Percentiles rank a stretch among this genome's conserved stretches.
These are phyloP conservation scores for Somion occarium DNA, from an alignment of 1,284 basidiomycete genomes.

Conservation along the genomic window DNA sequence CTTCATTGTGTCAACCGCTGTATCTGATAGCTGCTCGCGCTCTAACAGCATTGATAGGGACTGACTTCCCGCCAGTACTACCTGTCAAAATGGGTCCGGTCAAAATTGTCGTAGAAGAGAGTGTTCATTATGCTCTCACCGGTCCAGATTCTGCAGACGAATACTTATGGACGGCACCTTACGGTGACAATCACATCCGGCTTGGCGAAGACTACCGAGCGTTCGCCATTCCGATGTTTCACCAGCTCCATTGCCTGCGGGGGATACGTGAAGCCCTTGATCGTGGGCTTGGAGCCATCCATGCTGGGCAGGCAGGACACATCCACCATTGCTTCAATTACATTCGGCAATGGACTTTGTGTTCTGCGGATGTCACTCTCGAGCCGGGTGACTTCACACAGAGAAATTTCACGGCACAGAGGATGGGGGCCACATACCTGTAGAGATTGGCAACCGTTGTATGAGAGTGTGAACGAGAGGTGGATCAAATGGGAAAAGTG, in stretches of 20 bases:
- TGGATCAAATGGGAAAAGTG: constrained; percentile 9
- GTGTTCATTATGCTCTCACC: constrained; percentile 15
- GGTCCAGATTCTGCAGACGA: constrained; percentile 13
- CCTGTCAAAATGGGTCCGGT: constrained; percentile 8
- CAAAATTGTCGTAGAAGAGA: constrained; percentile 17
- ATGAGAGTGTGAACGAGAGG: constrained; percentile 15
- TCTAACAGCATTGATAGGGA: constrained; percentile 9
- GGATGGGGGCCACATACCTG: constrained; percentile 38
- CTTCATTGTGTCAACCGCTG: too few species aligned
- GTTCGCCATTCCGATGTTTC: constrained; percentile 28
- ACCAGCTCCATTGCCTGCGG: constrained; percentile 30
- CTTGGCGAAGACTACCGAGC: constrained; percentile 21
- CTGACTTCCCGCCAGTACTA: constrained; percentile 10
- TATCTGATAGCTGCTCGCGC: background rate
- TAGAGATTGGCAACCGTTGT: constrained; percentile 43
- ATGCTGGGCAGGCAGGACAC: constrained; percentile 20
- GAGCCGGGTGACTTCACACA: constrained; percentile 39
- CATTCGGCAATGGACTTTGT: constrained; percentile 37
- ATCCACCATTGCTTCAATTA: constrained; percentile 42
- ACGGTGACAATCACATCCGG: constrained; percentile 17
- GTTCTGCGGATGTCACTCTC: constrained; percentile 38
- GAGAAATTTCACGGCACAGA: constrained; percentile 34
- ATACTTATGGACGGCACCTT: constrained; percentile 16
- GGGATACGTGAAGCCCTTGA: constrained; percentile 22
- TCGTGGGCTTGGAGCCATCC: constrained; percentile 9